Percentiles rank a stretch among this genome's conserved stretches.
Evolutionary conservation across 139 green algal species (phyloP).

Genomic region (Helicosporidium sp.): DNA sequence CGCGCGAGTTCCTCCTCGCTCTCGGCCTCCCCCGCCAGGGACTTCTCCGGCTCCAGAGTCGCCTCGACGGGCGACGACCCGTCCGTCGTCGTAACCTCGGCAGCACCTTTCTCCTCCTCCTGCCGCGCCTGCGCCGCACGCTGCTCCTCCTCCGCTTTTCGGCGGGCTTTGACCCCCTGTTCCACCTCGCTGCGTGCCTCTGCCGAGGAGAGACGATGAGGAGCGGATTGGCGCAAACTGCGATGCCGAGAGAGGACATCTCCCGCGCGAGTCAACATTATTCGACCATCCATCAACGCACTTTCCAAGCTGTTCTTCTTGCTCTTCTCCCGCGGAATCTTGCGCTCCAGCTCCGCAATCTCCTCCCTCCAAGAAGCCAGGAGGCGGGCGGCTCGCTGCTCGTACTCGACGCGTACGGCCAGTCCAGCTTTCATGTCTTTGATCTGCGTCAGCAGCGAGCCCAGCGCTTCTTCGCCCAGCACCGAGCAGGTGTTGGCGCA

Average conservation of each 20-base stretch:
- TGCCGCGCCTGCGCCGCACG: neutral
- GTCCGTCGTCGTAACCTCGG: no score
- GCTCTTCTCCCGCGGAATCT: no score
- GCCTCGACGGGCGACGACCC: conserved; percentile 2
- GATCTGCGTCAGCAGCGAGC: conserved; percentile 17
- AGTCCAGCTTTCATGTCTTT: conserved; percentile 9
- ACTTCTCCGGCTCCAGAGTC: conserved; percentile 11
- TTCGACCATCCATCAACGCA: no score
- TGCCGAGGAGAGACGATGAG: no score
- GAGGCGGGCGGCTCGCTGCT: conserved; percentile 3
- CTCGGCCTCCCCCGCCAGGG: conserved; percentile 16
- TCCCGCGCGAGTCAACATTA: no score
- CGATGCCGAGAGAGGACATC: no score
- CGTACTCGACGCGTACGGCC: conserved; percentile 10
- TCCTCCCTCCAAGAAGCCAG: conserved; percentile 6
- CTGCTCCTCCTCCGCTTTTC: neutral
- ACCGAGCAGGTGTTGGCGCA: conserved; percentile 64
- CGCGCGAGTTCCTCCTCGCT: conserved; percentile 22
- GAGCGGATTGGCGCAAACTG: no score
- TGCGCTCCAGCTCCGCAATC: no score
- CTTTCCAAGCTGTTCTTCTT: no score
- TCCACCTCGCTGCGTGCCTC: no score
- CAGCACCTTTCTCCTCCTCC: no score
- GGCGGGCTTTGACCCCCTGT: no score
- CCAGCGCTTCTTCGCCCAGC: conserved; percentile 25